Base-by-base conservation (phyloP, 2,329 filamentous ascomycete species). In the Tolypocladium endophyticum region DNA sequence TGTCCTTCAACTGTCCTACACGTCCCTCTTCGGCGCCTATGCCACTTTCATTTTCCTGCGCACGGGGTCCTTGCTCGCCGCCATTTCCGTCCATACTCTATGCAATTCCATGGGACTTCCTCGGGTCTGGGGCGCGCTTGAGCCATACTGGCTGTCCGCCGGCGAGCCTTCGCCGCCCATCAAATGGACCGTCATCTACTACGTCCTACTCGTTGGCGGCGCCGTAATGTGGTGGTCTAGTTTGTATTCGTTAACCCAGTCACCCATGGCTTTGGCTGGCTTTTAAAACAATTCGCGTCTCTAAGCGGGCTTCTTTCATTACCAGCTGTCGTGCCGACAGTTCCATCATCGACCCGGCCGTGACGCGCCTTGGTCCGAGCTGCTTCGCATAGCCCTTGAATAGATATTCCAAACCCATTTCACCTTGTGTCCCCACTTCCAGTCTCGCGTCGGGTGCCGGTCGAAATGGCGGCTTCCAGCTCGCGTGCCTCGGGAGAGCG, bases 41-140 rank as follows among this genome's bases (percentile, higher is more conserved):
- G 92, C 89, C 5, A 92, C 90, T 0, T 99, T 97, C 67, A 68
- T 97, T 25, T 96, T 89, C 69, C 71, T 99, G 25, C 86, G 93
- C 41, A 95, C 92, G 0, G 92, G 91, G 4, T 95, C 88, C 55
- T 75, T 97, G 45, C 80, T 87, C 47, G 87, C 89, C 16, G 88
- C 88, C 38, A 86, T 93, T 58, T 70, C 87, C 25, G 87, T 90
- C 6, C 94, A 99, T 70, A 82, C 85, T 12, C 94, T 97, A 70
- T 99, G 94, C 77, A 99, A 99, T 71, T 89, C 84, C 77, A 89
- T 92, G 81, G 94, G 94, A 9, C 77, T 97, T 56, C 94, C 94
- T 28, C 83, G 92, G 8, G 75, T 97, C 61, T 96, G 89, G 86
- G 93, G 94, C 0, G 78, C 83, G 11, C 84, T 97, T 4, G 83